Conservation (phyloP, 208 protist species). For the Trypanosoma mega region DNA sequence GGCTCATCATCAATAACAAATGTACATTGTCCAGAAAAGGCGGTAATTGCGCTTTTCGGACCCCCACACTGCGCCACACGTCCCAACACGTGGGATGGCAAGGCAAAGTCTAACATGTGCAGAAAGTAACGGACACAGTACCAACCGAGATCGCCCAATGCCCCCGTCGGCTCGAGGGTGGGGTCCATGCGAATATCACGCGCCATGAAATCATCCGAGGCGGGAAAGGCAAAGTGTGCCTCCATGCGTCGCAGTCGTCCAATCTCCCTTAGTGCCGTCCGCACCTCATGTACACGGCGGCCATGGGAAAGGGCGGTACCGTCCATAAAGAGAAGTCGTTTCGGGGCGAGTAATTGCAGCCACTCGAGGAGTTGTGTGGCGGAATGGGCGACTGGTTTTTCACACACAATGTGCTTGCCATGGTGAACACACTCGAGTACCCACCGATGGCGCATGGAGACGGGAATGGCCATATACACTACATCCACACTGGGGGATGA, state of each 20-base stretch:
- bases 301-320: conserved; percentile 68
- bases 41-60: conserved; percentile 44
- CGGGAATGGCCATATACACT: conserved; percentile 72
- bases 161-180: conserved; percentile 57
- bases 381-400: conserved; percentile 55
- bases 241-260: conserved; percentile 48
- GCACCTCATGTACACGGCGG: conserved; percentile 45
- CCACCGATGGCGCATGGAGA: conserved; percentile 45
- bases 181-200: conserved; percentile 64
- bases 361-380: conserved; percentile 42
- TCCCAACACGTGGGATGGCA: conserved; percentile 46
- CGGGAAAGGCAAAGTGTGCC: conserved; percentile 49
- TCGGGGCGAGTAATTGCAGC: conserved; percentile 37
- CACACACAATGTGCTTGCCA: conserved; percentile 70
- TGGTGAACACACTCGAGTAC: conserved; percentile 46
- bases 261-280: conserved; percentile 29
- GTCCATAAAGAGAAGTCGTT: conserved; percentile 65
- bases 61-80: conserved; percentile 46
- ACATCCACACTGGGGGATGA: conserved; percentile 48
- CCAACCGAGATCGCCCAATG: conserved; percentile 74
- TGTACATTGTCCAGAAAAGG: conserved; percentile 54
- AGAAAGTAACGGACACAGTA: conserved; percentile 73
- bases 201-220: conserved; percentile 43
- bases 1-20: conserved; percentile 32
- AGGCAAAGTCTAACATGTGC: conserved; percentile 57